phyloP scores from a whole-genome alignment of 306 rosid genomes.

The Elaeagnus macrophylla region DNA sequence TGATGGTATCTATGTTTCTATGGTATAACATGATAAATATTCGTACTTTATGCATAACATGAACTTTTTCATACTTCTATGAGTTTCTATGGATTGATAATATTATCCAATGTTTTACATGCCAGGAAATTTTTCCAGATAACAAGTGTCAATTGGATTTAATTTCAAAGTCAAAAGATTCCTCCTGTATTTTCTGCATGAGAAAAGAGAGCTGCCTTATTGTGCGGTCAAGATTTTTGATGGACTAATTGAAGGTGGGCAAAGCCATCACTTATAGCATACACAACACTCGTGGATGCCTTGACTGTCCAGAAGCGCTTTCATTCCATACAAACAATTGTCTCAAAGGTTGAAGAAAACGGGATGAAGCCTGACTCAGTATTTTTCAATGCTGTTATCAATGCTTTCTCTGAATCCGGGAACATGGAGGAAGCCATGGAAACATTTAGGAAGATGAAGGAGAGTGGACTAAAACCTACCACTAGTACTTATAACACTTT shows the following conservation, averaged over 20 bases:
- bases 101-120: constrained; percentile 3
- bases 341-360: constrained; percentile 47
- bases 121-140: constrained; percentile 29
- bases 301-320: constrained; percentile 55
- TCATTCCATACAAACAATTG: constrained; percentile 35
- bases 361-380: constrained; percentile 53
- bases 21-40: not conserved
- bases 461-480: constrained; percentile 42
- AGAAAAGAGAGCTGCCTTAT: constrained; percentile 32
- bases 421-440: constrained; percentile 54
- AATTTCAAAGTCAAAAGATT: constrained; percentile 23
- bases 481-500: constrained; percentile 50
- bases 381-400: constrained; percentile 51
- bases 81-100: constrained; percentile 14
- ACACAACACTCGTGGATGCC: constrained; percentile 45
- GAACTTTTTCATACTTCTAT: not conserved
- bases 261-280: constrained; percentile 53
- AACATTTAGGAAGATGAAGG: constrained; percentile 47
- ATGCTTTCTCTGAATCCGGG: constrained; percentile 63
- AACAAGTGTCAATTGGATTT: constrained; percentile 20
- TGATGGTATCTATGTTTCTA: not conserved
- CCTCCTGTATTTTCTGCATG: constrained; percentile 37
- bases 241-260: constrained; percentile 49
- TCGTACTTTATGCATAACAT: not conserved
- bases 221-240: constrained; percentile 43